Evolutionary conservation across 2,329 filamentous ascomycete genomes (phyloP), one percentile per base, ranked within the genome.

Genomic region (Diaporthe nobilis): DNA sequence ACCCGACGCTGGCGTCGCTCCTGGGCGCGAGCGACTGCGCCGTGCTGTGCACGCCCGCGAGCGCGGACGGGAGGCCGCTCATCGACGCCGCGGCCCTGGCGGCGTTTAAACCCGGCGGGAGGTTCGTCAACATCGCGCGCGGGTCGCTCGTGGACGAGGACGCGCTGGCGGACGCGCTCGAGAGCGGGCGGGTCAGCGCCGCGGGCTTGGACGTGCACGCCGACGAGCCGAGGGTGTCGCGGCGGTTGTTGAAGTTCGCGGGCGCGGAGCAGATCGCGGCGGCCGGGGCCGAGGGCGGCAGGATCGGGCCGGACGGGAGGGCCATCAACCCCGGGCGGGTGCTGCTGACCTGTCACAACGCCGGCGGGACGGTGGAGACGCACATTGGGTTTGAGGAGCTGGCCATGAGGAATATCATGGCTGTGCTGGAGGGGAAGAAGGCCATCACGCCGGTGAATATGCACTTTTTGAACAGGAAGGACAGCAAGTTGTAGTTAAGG

Each of bases 281-380:
- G 4, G 70, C 44, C 1, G 68, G 57, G 4, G 22, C 31, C 9
- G 17, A 44, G 60, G 75, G 71, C 0, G 57, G 63, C 9, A 39
- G 28, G 71, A 13, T 63, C 8, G 57, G 53, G 31, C 39, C 39
- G 9, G 13, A 15, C 6, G 65, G 58, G 25, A 63, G 28, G 49
- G 39, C 53, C 12, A n/a, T 71, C 31, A 75, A 71, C 5, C 79
- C 80, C 9, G 84, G 85, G 0, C 87, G 87, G 77, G 90, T 90
- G 0, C 87, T 92, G 84, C 81, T 94, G 73, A 90, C 92, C n/a
- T 90, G 90, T 71, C 92, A 94, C 81, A 93, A 93, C 78, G 92
- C 92, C 1, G 92, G 92, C 0, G 91, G 91, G 4, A 93, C 91
- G 49, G 86, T 93, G 20, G 91, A 93, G 81, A 92, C 92, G 77